A percentile compares a stretch with the other conserved stretches of the same genome.
phyloP scores from a whole-genome alignment of 1,284 basidiomycete genomes.

The Filobasidium uniguttulatum region DNA sequence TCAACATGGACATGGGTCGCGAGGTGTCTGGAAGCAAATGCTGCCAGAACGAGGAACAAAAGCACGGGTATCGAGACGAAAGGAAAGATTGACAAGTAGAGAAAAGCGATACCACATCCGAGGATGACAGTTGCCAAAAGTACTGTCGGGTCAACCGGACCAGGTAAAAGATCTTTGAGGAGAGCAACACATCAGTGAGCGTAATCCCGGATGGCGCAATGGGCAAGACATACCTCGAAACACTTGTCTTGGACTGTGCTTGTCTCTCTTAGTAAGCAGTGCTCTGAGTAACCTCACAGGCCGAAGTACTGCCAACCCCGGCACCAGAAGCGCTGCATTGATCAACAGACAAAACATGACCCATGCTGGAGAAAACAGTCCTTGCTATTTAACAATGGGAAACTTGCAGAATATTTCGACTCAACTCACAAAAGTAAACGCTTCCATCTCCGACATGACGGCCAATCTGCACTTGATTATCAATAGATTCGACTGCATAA shows the following conservation, averaged over 20 bases:
- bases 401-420: too few species aligned
- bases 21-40: conserved; percentile 60
- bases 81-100: conserved; percentile 60
- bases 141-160: conserved; percentile 52
- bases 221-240: conserved; percentile 47
- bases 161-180: conserved; percentile 52
- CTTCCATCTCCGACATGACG: conserved; percentile 51
- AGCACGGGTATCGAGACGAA: conserved; percentile 56
- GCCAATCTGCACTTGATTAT: conserved; percentile 34
- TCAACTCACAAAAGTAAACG: conserved; percentile 52
- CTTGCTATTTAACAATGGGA: too few species aligned
- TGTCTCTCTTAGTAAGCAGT: conserved; percentile 42
- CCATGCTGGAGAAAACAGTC: conserved; percentile 20
- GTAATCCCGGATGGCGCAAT: not conserved
- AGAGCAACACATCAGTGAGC: not conserved
- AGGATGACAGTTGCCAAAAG: conserved; percentile 52
- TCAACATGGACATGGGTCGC: conserved; percentile 59
- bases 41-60: conserved; percentile 50
- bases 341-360: conserved; percentile 48
- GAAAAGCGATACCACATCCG: conserved; percentile 52
- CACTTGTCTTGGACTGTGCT: conserved; percentile 58
- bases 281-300: conserved; percentile 31
- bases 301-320: conserved; percentile 55
- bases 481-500: conserved; percentile 51
- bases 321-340: conserved; percentile 54